Evolutionary conservation across 805 yeast species (phyloP), one percentile per base, ranked within the genome.

Genomic region (Candida takata): DNA sequence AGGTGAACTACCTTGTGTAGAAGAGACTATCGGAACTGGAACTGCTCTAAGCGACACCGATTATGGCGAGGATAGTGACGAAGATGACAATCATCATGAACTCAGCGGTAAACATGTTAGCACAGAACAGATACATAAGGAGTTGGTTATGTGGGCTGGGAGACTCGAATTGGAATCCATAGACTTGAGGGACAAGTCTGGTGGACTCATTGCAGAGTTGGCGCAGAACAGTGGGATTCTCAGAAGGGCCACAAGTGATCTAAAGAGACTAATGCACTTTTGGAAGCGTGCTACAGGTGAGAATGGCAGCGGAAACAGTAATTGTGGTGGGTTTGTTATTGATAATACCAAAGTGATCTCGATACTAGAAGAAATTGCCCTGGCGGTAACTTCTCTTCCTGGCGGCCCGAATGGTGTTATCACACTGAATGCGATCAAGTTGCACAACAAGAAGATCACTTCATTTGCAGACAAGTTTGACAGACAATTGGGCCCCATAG

Each of bases 151-250:
- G 43, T 72, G 77, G 78, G 77, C 77, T 0, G 63, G 70, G 5
- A 61, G 65, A 24, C 47, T 73, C 14, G 79, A 73, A 42, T 40
- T 72, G 34, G 78, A 73, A 40, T 58, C 68, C 11, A 53, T 67
- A 2, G 74, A 67, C 21, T 45, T 69, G 18, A 51, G 71, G 28
- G 60, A 61, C 10, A 52, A 56, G 23, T 44, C 52, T 5, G 45
- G 35, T 15, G 34, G 35, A 12, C 35, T 49, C 30, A 35, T 38
- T 8, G n/a, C 23, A 4, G 48, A 42, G 33, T 38, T 51, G 15
- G 11, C 31, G 8, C 34, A 37, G n/a, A 46, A 44, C 24, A 45
- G 42, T 26, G 36, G 36, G 16, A 21, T 10, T 9, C 28, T 35
- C 33, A 16, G 34, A 33, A 15, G 24, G 27, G 30, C 44, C 33